Percentiles rank a stretch among this genome's conserved stretches.
phyloP scores from a whole-genome alignment of 73 alveolate species.

The Tetrahymena thermophila region DNA sequence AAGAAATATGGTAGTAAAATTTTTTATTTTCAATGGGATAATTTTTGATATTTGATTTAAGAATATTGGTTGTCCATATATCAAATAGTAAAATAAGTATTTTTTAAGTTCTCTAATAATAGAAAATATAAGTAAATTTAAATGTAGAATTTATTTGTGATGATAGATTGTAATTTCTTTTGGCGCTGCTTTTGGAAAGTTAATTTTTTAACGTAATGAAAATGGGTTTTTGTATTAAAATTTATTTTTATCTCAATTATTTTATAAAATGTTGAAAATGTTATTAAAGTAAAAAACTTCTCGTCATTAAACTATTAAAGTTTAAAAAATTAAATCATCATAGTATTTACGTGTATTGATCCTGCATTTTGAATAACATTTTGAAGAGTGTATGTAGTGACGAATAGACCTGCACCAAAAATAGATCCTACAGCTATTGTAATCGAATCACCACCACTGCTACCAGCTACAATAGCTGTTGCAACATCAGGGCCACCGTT shows the following conservation, averaged over 20 bases:
- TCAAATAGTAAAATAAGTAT: too few relatives aligned
- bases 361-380: constrained; percentile 56
- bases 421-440: constrained; percentile 35
- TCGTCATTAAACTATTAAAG: not conserved
- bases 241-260: constrained; percentile 40
- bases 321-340: constrained; percentile 32
- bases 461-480: constrained; percentile 81
- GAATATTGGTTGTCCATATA: too few relatives aligned
- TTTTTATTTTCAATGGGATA: too few relatives aligned
- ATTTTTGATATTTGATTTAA: too few relatives aligned
- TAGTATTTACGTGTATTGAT: constrained; percentile 57
- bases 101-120: too few relatives aligned
- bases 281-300: constrained; percentile 47
- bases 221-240: too few relatives aligned
- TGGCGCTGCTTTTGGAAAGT: not conserved
- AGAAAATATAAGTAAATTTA: too few relatives aligned
- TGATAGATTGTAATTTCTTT: not conserved
- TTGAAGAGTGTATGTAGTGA: constrained; percentile 46
- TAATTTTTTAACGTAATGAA: not conserved
- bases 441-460: constrained; percentile 9
- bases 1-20: too few relatives aligned
- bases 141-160: not conserved
- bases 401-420: constrained; percentile 53
- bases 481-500: constrained; percentile 98
- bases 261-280: constrained; percentile 10